Conservation (phyloP, 306 rosid species). For the Pueraria montana region DNA sequence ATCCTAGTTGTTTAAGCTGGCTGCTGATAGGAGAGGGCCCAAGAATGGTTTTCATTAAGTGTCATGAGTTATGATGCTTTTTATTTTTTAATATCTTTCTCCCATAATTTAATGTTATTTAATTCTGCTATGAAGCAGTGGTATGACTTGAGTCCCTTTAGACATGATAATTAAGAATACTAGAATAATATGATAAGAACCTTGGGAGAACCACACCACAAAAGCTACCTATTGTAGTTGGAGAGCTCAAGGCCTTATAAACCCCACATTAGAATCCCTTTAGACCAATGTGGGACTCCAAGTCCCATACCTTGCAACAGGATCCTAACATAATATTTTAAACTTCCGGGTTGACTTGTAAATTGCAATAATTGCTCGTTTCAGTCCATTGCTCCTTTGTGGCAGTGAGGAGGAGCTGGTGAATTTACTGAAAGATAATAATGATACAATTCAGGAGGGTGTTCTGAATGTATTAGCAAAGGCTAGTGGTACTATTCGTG, state of each 20-base stretch:
- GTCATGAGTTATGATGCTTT: constrained; percentile 25
- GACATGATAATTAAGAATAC: constrained; percentile 31
- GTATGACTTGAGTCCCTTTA: constrained; percentile 25
- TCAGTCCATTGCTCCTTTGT: constrained; percentile 81
- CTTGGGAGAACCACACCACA: too few relatives aligned
- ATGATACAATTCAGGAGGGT: constrained; percentile 88
- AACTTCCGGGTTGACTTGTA: constrained; percentile 31
- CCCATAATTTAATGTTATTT: background rate
- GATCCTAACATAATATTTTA: constrained; percentile 13
- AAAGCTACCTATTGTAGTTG: too few relatives aligned
- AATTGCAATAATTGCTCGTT: constrained; percentile 87
- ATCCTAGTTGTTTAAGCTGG: constrained; percentile 18
- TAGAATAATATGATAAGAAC: too few relatives aligned
- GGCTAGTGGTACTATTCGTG: constrained; percentile 95
- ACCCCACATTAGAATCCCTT: too few relatives aligned
- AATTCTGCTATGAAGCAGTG: constrained; percentile 32
- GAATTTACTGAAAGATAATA: constrained; percentile 83
- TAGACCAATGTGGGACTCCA: too few relatives aligned
- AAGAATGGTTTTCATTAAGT: constrained; percentile 5
- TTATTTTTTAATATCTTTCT: constrained; percentile 3
- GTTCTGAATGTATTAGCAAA: constrained; percentile 79
- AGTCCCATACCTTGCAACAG: too few relatives aligned
- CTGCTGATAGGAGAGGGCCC: constrained; percentile 17
- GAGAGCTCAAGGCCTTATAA: too few relatives aligned
- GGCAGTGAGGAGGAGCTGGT: constrained; percentile 86